Evolutionary conservation across 2,329 filamentous ascomycete species (phyloP).

Genomic region (Colletotrichum sp.): DNA sequence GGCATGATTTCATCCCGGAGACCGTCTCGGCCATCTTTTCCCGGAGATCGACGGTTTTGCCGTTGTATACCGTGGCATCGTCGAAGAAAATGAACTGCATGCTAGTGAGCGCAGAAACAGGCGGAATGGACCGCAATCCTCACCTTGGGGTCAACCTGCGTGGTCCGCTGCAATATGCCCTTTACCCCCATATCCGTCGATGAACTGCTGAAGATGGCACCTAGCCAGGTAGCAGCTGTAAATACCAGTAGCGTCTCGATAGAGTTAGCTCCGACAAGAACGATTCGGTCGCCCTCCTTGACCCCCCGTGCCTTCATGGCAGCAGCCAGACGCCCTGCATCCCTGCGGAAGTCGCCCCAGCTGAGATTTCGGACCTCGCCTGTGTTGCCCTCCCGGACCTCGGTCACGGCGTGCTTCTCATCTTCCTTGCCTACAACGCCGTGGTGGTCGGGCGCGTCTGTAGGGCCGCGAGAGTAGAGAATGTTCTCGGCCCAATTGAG

Average conservation of each 20-base stretch:
- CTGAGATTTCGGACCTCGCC: slow-evolving; percentile 61
- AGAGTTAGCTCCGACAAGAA: slow-evolving; percentile 77
- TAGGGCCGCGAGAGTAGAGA: slow-evolving; percentile 61
- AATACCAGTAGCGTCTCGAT: slow-evolving; percentile 77
- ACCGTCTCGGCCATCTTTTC: slow-evolving; percentile 74
- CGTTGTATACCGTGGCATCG: slow-evolving; percentile 80
- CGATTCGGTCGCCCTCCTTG: slow-evolving; percentile 73
- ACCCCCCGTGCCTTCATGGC: slow-evolving; percentile 73
- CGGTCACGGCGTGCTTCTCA: slow-evolving; percentile 70
- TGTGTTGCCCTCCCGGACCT: slow-evolving; percentile 70
- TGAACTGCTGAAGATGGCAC: slow-evolving; percentile 76
- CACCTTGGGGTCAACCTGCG: slow-evolving; percentile 76
- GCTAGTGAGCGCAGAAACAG: background rate
- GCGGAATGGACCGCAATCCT: background rate
- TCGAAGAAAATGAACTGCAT: slow-evolving; percentile 77
- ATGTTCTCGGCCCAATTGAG: slow-evolving; percentile 85
- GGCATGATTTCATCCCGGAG: slow-evolving; percentile 63
- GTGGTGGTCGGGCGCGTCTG: slow-evolving; percentile 46
- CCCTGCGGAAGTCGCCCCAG: slow-evolving; percentile 68
- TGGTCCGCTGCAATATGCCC: slow-evolving; percentile 75
- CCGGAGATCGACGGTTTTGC: slow-evolving; percentile 73
- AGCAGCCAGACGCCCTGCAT: slow-evolving; percentile 64
- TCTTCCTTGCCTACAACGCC: slow-evolving; percentile 72
- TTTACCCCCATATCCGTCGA: slow-evolving; percentile 86
- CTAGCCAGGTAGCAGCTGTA: slow-evolving; percentile 72